Percentiles rank a stretch among this genome's conserved stretches.
phyloP scores from a whole-genome alignment of 1,139 yeast genomes.

The Magnusiomyces suaveolens region DNA sequence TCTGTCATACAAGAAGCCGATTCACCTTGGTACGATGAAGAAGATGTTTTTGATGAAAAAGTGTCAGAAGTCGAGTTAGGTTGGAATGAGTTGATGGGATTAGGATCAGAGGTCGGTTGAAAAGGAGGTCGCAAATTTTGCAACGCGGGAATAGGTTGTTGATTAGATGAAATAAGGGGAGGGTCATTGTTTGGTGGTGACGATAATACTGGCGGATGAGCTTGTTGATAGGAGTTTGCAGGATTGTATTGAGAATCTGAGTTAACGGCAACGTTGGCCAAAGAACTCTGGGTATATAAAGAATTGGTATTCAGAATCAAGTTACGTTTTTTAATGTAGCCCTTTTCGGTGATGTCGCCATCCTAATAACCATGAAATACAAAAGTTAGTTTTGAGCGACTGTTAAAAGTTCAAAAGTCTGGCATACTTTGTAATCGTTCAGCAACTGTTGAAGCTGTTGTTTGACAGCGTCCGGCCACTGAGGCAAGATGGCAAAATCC shows the following conservation, averaged over 20 bases:
- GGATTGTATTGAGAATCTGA: not conserved
- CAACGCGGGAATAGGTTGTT: too few relatives aligned
- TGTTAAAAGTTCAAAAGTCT: not conserved
- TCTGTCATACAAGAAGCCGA: too few relatives aligned
- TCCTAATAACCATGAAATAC: conserved; percentile 32
- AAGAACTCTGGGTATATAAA: not conserved
- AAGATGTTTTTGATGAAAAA: too few relatives aligned
- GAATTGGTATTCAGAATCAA: conserved; percentile 32
- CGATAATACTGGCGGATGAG: not conserved
- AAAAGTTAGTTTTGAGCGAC: too few relatives aligned
- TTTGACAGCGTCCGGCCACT: conserved; percentile 31
- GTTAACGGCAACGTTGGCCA: not conserved
- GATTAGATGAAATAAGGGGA: too few relatives aligned
- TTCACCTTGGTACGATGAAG: not conserved
- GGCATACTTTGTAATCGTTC: conserved; percentile 36
- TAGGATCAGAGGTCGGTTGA: too few relatives aligned
- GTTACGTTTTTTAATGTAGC: conserved; percentile 50
- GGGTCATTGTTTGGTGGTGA: too few relatives aligned
- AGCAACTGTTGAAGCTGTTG: conserved; percentile 38
- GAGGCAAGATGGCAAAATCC: conserved; percentile 39
- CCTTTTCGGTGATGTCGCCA: conserved; percentile 60
- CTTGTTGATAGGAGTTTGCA: not conserved
- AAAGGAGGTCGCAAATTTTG: too few relatives aligned
- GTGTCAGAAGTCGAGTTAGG: too few relatives aligned
- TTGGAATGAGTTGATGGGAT: too few relatives aligned